Conservation (phyloP, 345 rosid species). For the Geranium rotundifolium region DNA sequence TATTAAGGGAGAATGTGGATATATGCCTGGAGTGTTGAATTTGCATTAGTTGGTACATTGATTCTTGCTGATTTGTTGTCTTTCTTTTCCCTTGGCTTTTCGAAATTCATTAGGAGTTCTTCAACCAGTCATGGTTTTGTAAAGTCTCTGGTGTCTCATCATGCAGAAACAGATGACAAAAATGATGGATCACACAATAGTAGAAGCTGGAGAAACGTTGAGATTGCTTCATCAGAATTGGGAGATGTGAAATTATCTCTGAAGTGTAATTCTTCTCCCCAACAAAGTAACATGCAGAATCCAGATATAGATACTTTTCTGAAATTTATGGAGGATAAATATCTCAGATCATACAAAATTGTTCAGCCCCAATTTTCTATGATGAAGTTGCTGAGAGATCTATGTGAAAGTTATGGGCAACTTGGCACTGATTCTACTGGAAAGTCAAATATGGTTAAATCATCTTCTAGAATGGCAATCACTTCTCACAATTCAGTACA, state of each 20-base stretch:
- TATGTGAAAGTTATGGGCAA: slow-evolving; percentile 14
- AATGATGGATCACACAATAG: slow-evolving; percentile 3
- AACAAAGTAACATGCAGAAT: slow-evolving; percentile 6
- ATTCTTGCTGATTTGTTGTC: neutral
- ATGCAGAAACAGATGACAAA: neutral
- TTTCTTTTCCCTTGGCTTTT: slow-evolving; percentile 4
- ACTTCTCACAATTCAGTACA: slow-evolving; percentile 3
- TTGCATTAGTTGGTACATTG: neutral
- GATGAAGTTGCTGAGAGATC: slow-evolving; percentile 13
- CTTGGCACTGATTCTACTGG: slow-evolving; percentile 7
- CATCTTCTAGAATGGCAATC: slow-evolving; percentile 5
- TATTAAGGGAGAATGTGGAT: no score
- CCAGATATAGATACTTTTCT: slow-evolving; percentile 15
- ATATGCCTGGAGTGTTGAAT: no score
- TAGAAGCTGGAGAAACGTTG: slow-evolving; percentile 1
- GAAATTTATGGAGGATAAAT: slow-evolving; percentile 15
- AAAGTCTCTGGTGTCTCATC: slow-evolving; percentile 1
- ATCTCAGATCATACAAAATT: slow-evolving; percentile 8
- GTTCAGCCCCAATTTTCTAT: slow-evolving; percentile 14
- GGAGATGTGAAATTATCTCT: slow-evolving; percentile 20
- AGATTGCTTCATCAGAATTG: slow-evolving; percentile 15
- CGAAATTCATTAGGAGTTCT: neutral
- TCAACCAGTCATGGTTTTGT: slow-evolving; percentile 2
- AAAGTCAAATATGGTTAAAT: slow-evolving; percentile 1
- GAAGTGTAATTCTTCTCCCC: slow-evolving; percentile 3